These are phyloP conservation scores for Elaeis oleifera DNA, from an alignment of 202 grass and related monocot species.

Conservation along the genomic window DNA sequence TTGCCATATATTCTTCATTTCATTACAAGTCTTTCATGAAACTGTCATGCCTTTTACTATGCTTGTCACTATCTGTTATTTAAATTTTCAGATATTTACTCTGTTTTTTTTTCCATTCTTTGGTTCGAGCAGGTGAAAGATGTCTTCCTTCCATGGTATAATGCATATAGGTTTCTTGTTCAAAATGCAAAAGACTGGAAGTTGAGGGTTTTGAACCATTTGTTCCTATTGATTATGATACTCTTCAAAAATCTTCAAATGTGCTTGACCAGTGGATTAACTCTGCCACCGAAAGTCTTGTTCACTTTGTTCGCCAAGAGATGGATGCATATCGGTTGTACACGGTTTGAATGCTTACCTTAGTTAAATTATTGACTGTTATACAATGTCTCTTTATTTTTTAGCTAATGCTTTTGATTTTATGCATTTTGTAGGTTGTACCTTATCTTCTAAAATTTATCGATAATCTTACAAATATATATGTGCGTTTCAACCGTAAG, in stretches of 20 bases:
- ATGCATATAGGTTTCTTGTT: slow-evolving; percentile 94
- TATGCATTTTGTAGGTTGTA: slow-evolving; percentile 56
- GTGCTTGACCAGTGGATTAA: slow-evolving; percentile 98
- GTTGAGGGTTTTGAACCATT: slow-evolving; percentile 60
- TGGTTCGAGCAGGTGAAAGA: slow-evolving; percentile 73
- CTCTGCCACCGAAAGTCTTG: slow-evolving; percentile 94
- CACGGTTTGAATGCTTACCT: slow-evolving; percentile 38
- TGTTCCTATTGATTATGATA: slow-evolving; percentile 50
- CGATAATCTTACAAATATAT: slow-evolving; percentile 96
- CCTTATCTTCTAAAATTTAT: slow-evolving; percentile 96
- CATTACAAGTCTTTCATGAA: too few relatives aligned
- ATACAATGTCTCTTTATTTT: too few relatives aligned
- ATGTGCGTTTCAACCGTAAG: slow-evolving; percentile 95
- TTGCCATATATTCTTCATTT: slow-evolving; percentile 1
- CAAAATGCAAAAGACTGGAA: slow-evolving; percentile 99
- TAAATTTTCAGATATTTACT: too few relatives aligned
- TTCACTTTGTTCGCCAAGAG: slow-evolving; percentile 88
- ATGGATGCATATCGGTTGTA: slow-evolving; percentile 98
- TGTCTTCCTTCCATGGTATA: slow-evolving; percentile 99
- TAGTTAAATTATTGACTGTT: too few relatives aligned
- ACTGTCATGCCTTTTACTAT: too few relatives aligned
- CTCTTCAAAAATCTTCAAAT: slow-evolving; percentile 74
- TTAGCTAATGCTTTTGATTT: too few relatives aligned
- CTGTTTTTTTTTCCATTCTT: slow-evolving; percentile 11
- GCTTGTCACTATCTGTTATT: neutral